Conservation (phyloP, 805 yeast genomes). For the Candida piceae region DNA sequence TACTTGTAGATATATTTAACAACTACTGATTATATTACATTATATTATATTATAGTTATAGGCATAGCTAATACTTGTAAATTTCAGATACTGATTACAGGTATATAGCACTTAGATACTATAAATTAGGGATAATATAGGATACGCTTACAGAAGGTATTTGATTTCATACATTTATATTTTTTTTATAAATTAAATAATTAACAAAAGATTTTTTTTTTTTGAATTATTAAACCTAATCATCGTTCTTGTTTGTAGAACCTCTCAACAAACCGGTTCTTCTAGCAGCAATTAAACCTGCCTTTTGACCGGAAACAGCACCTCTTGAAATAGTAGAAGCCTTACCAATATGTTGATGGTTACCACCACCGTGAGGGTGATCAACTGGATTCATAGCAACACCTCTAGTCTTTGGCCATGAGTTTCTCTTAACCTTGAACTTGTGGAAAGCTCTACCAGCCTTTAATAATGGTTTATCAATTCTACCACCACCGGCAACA, state of each 20-base stretch:
- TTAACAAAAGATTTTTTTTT: not conserved
- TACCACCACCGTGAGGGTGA: slow-evolving; percentile 99
- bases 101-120: too few species aligned
- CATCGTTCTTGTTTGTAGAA: slow-evolving; percentile 66
- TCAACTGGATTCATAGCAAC: slow-evolving; percentile 99
- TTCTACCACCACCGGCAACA: slow-evolving; percentile 99
- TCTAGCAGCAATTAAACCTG: slow-evolving; percentile 99
- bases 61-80: too few species aligned
- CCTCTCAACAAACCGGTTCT: slow-evolving; percentile 99
- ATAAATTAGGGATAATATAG: too few species aligned
- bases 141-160: too few species aligned
- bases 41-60: too few species aligned
- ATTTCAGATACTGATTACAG: too few species aligned
- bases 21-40: too few species aligned
- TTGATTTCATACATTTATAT: too few species aligned
- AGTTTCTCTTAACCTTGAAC: slow-evolving; percentile 99
- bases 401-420: slow-evolving; percentile 99
- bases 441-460: slow-evolving; percentile 99
- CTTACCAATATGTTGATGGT: slow-evolving; percentile 99
- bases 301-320: slow-evolving; percentile 99
- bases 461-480: slow-evolving; percentile 98
- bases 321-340: slow-evolving; percentile 99
- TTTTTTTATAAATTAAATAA: too few species aligned
- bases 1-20: too few species aligned
- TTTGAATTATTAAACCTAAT: slow-evolving; percentile 15